Base-by-base conservation (phyloP, 2,329 filamentous ascomycete species). In the Canariomyces notabilis region DNA sequence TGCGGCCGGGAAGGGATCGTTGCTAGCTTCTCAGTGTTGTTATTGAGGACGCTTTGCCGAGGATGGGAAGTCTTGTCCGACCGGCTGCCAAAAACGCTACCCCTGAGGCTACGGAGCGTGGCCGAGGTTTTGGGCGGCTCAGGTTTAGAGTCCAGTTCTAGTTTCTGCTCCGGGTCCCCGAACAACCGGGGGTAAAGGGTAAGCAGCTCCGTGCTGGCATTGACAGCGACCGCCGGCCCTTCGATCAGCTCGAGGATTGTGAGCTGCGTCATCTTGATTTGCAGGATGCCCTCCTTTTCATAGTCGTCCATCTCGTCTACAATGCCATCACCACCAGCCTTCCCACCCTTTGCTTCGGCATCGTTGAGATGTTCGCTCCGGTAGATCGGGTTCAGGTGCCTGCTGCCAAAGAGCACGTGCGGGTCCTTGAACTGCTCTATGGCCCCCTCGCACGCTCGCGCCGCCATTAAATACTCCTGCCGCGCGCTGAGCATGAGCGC, bases 211-310 rank as follows among this genome's bases (percentile, higher is more conserved):
- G 88, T 82, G 61, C 87, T 90, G 50, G 86, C 83, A 61, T 95
- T 95, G 41, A 97, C 87, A 15, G 93, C 91, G 46, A 84, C 80
- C 48, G 88, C 83, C 0, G 89, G 82, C 1, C 89, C 89, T 61
- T 96, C 89, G 3, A 88, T 70, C 14, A 93, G 70, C 65, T 97
- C 91, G 3, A 93, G 67, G 16, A 98, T 76, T 4, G 86, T 78
- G 49, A 98, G 73, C 60, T 97, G 90, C 9, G 91, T 96, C 80
- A 97, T 95, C 65, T 95, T 95, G 51, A 96, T 82, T 64, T 97
- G 87, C n/a, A 98, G 68, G 34, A 98, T 83, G 39, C 80, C 79
- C 64, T 90, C 87, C 61, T 89, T 94, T 61, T 97, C 90, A 20
- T 82, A 80, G 48, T 83, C 80, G 52, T 89, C 85, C 81, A 96